Percentiles rank a stretch among this genome's conserved stretches.
Conservation (phyloP, 306 rosid species). For the Chamaecrista fasciculata region DNA sequence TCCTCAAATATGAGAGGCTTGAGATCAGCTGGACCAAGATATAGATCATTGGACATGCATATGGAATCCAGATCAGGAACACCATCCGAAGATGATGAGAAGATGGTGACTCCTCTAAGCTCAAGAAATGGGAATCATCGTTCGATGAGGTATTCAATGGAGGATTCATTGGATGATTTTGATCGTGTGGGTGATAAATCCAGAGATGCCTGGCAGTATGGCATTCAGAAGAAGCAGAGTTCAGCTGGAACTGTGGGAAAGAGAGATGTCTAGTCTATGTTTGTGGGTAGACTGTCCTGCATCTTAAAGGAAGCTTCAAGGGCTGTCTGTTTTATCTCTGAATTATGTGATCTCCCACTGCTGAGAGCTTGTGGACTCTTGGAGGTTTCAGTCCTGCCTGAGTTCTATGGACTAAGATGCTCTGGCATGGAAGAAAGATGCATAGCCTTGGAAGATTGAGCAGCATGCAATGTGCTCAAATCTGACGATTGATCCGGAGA, state of each 20-base stretch:
- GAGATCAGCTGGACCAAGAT: slow-evolving; percentile 73
- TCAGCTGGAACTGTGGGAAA: slow-evolving; percentile 65
- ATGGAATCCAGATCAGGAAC: slow-evolving; percentile 80
- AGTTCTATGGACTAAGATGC: slow-evolving; percentile 25
- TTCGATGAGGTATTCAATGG: slow-evolving; percentile 46
- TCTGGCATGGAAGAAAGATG: not conserved
- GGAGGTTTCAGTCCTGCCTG: slow-evolving; percentile 26
- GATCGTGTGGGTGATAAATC: slow-evolving; percentile 64
- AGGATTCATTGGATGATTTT: slow-evolving; percentile 64
- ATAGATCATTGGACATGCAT: slow-evolving; percentile 69
- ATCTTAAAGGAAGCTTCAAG: slow-evolving; percentile 20
- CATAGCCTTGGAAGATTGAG: too few relatives aligned
- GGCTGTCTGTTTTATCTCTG: slow-evolving; percentile 19
- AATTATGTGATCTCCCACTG: slow-evolving; percentile 30
- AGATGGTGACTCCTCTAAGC: slow-evolving; percentile 39
- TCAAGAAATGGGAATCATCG: slow-evolving; percentile 77
- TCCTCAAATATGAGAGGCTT: slow-evolving; percentile 66
- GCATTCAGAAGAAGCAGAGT: slow-evolving; percentile 69
- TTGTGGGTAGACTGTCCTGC: slow-evolving; percentile 37
- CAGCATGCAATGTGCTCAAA: not conserved
- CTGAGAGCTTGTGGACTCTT: slow-evolving; percentile 19
- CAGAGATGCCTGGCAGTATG: slow-evolving; percentile 84
- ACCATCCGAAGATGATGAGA: slow-evolving; percentile 85
- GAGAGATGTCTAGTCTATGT: slow-evolving; percentile 60
- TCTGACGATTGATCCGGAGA: not conserved